A percentile compares a stretch with the other conserved stretches of the same genome.
phyloP scores from a whole-genome alignment of 2,329 filamentous ascomycete species.

The Microcyclospora tardicrescens region DNA sequence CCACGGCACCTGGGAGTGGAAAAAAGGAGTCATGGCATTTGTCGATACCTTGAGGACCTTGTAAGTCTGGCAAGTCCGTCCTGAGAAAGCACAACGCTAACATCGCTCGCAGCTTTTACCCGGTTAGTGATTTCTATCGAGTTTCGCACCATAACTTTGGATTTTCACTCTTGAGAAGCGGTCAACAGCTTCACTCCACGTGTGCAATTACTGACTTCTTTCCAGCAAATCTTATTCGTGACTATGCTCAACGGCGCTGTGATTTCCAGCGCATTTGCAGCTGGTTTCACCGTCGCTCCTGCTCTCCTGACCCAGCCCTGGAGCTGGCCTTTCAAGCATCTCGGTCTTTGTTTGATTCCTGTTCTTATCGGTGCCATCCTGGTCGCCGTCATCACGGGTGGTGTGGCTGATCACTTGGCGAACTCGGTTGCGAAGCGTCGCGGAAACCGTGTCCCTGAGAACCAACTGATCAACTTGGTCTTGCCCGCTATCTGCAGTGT shows the following conservation, averaged over 20 bases:
- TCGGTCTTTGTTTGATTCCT: constrained; percentile 7
- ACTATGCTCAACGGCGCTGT: constrained; percentile 9
- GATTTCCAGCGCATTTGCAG: constrained; percentile 8
- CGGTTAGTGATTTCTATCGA: not conserved
- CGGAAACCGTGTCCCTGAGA: constrained; percentile 9
- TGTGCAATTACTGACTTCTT: not conserved
- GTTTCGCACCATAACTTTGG: too few relatives aligned
- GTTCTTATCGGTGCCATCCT: constrained; percentile 5
- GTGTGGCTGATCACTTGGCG: constrained; percentile 7
- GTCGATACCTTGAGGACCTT: constrained; percentile 12
- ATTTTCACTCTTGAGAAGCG: too few relatives aligned
- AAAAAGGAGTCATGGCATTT: constrained; percentile 5
- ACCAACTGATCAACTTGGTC: constrained; percentile 8
- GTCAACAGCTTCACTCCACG: too few relatives aligned
- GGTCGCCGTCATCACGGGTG: constrained; percentile 6
- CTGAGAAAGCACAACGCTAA: too few relatives aligned
- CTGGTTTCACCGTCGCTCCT: constrained; percentile 5
- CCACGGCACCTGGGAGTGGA: constrained; percentile 5
- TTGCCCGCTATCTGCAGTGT: constrained; percentile 7
- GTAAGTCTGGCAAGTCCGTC: not conserved
- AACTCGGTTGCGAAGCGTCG: constrained; percentile 8
- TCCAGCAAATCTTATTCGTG: constrained; percentile 11
- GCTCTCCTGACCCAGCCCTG: constrained; percentile 5
- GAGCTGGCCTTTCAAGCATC: constrained; percentile 6
- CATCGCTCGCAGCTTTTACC: not conserved